A percentile compares a stretch with the other conserved stretches of the same genome.
Evolutionary conservation across 2,329 filamentous ascomycete genomes (phyloP).

Genomic region (Lasiodiplodia gonubiensis): DNA sequence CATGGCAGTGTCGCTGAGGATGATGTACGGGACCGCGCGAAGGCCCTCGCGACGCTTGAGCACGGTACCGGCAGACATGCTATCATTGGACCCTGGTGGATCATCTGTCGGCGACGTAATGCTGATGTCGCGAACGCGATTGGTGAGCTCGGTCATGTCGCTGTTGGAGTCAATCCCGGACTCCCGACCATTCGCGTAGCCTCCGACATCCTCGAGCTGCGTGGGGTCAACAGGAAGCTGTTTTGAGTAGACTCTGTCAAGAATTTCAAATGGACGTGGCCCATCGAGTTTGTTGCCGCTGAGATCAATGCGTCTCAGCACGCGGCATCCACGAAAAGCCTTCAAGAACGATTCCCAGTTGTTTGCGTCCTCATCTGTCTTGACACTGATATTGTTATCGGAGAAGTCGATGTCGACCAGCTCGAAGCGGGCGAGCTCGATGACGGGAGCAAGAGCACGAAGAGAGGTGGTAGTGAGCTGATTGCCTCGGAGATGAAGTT

Average conservation of each 20-base stretch:
- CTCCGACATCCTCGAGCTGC: slow-evolving; percentile 29
- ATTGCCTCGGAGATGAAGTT: slow-evolving; percentile 55
- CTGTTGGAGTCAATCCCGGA: neutral
- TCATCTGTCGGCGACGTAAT: slow-evolving; percentile 2
- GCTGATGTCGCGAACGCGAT: slow-evolving; percentile 20
- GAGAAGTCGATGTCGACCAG: slow-evolving; percentile 56
- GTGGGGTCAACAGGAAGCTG: slow-evolving; percentile 42
- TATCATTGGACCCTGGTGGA: neutral
- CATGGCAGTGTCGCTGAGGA: slow-evolving; percentile 43
- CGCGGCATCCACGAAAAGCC: slow-evolving; percentile 50
- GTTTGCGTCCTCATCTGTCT: slow-evolving; percentile 42
- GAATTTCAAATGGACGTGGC: slow-evolving; percentile 51
- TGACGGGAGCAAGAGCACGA: slow-evolving; percentile 47
- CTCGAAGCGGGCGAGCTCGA: slow-evolving; percentile 50
- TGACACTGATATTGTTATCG: slow-evolving; percentile 51
- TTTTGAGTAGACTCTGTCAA: slow-evolving; percentile 50
- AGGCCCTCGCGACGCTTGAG: slow-evolving; percentile 43
- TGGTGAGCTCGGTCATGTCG: slow-evolving; percentile 13
- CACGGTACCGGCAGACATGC: slow-evolving; percentile 16
- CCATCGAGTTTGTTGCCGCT: slow-evolving; percentile 52
- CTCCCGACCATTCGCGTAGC: neutral
- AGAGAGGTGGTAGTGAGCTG: slow-evolving; percentile 51
- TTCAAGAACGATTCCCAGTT: slow-evolving; percentile 53
- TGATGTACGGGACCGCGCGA: slow-evolving; percentile 49
- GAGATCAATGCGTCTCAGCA: slow-evolving; percentile 53